Evolutionary conservation across 2,329 filamentous ascomycete genomes (phyloP), one percentile per base, ranked within the genome.

Genomic region (Calycina marina): DNA sequence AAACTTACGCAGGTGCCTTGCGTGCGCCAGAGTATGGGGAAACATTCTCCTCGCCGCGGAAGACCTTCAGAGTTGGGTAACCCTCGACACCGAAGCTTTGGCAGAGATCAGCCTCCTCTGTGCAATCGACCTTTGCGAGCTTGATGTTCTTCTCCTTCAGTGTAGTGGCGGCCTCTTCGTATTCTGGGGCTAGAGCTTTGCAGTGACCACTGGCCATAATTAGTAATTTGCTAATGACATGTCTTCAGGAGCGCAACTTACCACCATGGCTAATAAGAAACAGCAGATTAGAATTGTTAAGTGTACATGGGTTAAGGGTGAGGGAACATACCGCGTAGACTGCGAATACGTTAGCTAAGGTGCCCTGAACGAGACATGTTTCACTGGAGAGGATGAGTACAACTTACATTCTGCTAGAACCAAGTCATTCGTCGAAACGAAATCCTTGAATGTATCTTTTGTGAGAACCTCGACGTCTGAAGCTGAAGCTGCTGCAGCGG

Each of bases 51-150:
- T 63, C 60, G 48, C 90, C 88, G 51, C 88, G 84, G 85, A 98
- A 98, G 62, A 98, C 74, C 77, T 96, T 98, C 56, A 98, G 74
- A 46, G 90, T 98, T 41, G 90, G 90, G 70, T 98, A 98, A 45
- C 90, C 90, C 68, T 96, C 85, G 26, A 98, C 86, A 41, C 83
- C 86, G 52, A 81, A 82, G 49, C 72, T 66, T 60, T 85, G 72
- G 74, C 90, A 98, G 46, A 98, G 78, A 18, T 93, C 84, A 42
- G 76, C 65, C 68, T 98, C 83, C 57, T 81, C 85, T 54, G 88
- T 96, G 71, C 90, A 96, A 67, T 94, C 88, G 49, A 92, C 62
- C 74, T 92, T 90, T 60, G 69, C 79, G 35, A 92, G 68, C 54
- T 70, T 72, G 60, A 90, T 88, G 56, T 80, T 69, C 74, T 88